Evolutionary conservation across 768 basidiomycete species (phyloP), one percentile per base, ranked within the genome.

Genomic region (Termitomyces sp.): DNA sequence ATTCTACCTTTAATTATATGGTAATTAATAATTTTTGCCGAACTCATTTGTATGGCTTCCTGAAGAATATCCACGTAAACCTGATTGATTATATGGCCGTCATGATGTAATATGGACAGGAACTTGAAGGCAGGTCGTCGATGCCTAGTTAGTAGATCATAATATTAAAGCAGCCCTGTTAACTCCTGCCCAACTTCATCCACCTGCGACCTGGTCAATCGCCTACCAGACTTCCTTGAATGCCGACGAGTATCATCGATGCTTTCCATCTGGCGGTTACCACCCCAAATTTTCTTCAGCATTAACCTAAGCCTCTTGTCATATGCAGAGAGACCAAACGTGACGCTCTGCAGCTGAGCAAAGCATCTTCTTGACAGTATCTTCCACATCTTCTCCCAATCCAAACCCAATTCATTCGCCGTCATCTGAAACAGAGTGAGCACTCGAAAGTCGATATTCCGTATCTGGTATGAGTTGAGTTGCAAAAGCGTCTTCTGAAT

Each of bases 401-500:
- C 58, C 33, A 62, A 47, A 3, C 60, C 60, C 37, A 62, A 30
- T 17, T 62, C 60, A 17, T 48, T 56, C 30, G 37, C 56, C 5
- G 41, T 55, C 53, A 61, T 38, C 14, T 57, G 60, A 49, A 54
- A 58, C 33, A 62, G 23, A 17, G 58, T 59, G 31, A 59, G 53
- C 33, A 62, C 53, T 15, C 55, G 50, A 26, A 59, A 54, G 15
- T 62, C 53, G 26, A 62, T 46, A 46, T n/a, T 59, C 23, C 58
- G 52, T 51, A 62, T 62, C 10, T 59, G 55, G n/a, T 47, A 37
- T 7, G 61, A 59, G 41, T 50, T 59, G 26, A 62, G 53, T 53
- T 62, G 61, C 45, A 59, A 28, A 17, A 62, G 55, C 7, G 61
- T 62, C 46, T 59, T 62, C 45, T 62, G 58, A 26, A 62, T 57